Evolutionary conservation across 331 rosid genomes (phyloP).

Genomic region (Arachis monticola): DNA sequence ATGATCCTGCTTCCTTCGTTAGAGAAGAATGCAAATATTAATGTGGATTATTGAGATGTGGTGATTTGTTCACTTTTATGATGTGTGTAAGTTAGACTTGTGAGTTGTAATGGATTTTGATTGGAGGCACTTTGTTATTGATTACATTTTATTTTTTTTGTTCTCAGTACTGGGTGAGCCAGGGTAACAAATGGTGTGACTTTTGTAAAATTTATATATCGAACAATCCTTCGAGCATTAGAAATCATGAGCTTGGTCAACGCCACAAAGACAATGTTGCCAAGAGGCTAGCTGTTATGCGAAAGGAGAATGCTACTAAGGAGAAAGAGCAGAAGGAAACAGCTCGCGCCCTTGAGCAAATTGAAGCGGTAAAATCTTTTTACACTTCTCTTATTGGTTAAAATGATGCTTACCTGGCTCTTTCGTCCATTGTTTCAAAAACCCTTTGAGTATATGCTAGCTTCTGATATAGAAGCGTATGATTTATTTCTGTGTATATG

Average conservation of each 20-base stretch:
- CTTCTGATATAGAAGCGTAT: neutral
- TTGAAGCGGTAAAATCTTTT: slow-evolving; percentile 74
- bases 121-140: slow-evolving; percentile 3
- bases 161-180: slow-evolving; percentile 97
- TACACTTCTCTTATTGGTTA: neutral
- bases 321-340: slow-evolving; percentile 88
- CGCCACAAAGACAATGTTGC: slow-evolving; percentile 92
- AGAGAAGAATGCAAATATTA: neutral
- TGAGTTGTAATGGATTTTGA: slow-evolving; percentile 2
- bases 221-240: slow-evolving; percentile 76
- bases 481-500: neutral
- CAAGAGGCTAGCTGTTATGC: slow-evolving; percentile 77
- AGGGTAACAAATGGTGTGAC: slow-evolving; percentile 99
- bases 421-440: neutral
- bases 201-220: slow-evolving; percentile 91
- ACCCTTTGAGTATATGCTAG: neutral
- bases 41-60: neutral
- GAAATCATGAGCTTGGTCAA: slow-evolving; percentile 92
- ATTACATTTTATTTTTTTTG: neutral
- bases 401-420: neutral
- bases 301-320: slow-evolving; percentile 85
- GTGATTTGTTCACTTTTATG: slow-evolving; percentile 1
- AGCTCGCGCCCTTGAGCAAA: slow-evolving; percentile 67
- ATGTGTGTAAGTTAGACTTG: neutral
- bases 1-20: neutral